Base-by-base conservation (phyloP, 2,329 filamentous ascomycete genomes). In the Phialophora expanda region DNA sequence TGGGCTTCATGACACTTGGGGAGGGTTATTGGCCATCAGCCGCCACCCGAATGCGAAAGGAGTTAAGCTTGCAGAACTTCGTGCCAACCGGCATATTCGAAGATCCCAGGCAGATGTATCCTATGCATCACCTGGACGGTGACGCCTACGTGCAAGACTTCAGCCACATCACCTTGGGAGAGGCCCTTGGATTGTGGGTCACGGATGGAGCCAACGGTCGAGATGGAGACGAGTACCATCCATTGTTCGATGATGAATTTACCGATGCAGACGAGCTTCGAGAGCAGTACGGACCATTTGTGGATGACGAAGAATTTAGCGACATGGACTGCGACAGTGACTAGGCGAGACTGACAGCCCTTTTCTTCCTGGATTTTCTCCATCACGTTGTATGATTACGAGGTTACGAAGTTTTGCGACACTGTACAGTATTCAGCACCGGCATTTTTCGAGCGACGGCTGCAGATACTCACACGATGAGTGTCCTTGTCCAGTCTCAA, bases 1-100 rank as follows among this genome's bases (percentile, higher is more conserved):
- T 73, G 24, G 68, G 66, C 20, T 71, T 69, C 59, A 63, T 67
- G 50, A 62, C 64, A n/a, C 64, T 73, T 11, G 54, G 61, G 1
- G 38, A 61, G 20, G 68, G 67, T n/a, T 8, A 14, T 14, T 73
- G 71, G 71, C 61, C 66, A 7, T 54, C 38, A 2, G 56, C 63
- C 30, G 67, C 70, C n/a, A 56, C 28, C 26, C 30, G 34, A 20
- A 70, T 72, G 66, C 66, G 69, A n/a, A 66, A 53, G 22, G 62
- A 68, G 1, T 58, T 72, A 30, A 28, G 61, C 20, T 59, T 72
- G 32, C 54, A 38, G 4, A 14, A 55, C 24, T 72, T 71, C 46
- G n/a, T 56, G 32, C 63, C 65, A 11, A 51, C 64, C 26, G 70
- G 70, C 22, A 54, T 70, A 22, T 53, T 72, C 46, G 68, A 71